These are phyloP conservation scores for Cladosporium sp. DNA, from an alignment of 2,329 filamentous ascomycete species.

Conservation along the genomic window DNA sequence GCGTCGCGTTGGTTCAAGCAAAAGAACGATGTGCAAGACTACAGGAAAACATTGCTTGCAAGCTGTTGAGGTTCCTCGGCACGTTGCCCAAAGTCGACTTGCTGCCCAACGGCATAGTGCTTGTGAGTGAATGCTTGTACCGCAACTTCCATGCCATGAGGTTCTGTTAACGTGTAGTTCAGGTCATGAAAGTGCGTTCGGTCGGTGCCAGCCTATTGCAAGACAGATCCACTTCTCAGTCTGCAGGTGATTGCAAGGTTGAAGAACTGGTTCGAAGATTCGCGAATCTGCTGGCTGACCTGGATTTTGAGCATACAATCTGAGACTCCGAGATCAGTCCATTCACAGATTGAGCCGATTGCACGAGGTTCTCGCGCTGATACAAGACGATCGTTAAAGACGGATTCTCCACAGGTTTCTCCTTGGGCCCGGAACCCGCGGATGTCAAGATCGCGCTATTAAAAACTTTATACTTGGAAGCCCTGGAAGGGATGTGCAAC, in stretches of 20 bases:
- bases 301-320: constrained; percentile 1
- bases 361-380: too few relatives aligned
- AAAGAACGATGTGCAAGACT: background rate
- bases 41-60: background rate
- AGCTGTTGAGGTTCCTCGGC: background rate
- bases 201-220: background rate
- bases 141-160: too few relatives aligned
- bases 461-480: background rate
- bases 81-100: background rate
- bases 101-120: background rate
- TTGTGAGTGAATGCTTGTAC: background rate
- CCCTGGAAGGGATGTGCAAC: background rate
- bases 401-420: background rate
- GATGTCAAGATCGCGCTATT: background rate
- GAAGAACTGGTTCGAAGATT: background rate
- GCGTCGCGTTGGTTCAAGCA: background rate
- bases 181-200: background rate
- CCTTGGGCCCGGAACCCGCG: background rate
- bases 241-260: background rate
- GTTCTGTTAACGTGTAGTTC: background rate
- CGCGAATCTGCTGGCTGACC: background rate
- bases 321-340: too few relatives aligned
- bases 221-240: background rate
- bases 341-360: too few relatives aligned
- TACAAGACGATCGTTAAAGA: too few relatives aligned